Evolutionary conservation across 345 rosid species (phyloP).

Genomic region (Syzygium oleosum): DNA sequence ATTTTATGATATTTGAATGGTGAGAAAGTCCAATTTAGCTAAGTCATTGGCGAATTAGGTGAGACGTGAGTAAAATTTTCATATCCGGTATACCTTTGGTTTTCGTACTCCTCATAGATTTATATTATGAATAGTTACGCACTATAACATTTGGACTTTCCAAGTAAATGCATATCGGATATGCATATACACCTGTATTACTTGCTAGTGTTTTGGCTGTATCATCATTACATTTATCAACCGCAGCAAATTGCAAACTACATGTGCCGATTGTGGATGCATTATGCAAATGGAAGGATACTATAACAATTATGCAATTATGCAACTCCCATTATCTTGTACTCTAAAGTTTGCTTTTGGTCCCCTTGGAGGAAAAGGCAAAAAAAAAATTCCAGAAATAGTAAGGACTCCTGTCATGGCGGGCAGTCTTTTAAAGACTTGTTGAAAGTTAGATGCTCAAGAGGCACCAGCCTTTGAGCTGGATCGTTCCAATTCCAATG

Average conservation of each 20-base stretch:
- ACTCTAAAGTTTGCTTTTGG: not conserved
- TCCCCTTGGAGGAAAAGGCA: not conserved
- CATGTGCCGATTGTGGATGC: no score
- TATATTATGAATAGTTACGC: not conserved
- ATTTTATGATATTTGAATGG: not conserved
- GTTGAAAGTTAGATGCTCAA: not conserved
- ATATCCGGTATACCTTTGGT: not conserved
- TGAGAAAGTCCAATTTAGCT: not conserved
- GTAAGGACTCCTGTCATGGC: not conserved
- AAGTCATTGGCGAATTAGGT: not conserved
- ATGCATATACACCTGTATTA: not conserved
- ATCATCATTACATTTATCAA: not conserved
- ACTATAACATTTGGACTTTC: not conserved
- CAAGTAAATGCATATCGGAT: not conserved
- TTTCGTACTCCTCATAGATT: not conserved
- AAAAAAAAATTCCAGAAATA: not conserved
- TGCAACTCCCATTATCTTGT: not conserved
- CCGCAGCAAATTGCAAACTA: not conserved
- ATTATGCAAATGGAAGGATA: not conserved
- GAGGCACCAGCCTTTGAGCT: not conserved
- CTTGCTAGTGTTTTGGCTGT: not conserved
- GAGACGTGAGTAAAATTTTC: not conserved
- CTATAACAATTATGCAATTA: not conserved
- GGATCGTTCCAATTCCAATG: not conserved
- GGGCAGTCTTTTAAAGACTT: not conserved